Evolutionary conservation across 2,329 filamentous ascomycete genomes (phyloP), one percentile per base, ranked within the genome.

Genomic region (Ceratocystis papillata): DNA sequence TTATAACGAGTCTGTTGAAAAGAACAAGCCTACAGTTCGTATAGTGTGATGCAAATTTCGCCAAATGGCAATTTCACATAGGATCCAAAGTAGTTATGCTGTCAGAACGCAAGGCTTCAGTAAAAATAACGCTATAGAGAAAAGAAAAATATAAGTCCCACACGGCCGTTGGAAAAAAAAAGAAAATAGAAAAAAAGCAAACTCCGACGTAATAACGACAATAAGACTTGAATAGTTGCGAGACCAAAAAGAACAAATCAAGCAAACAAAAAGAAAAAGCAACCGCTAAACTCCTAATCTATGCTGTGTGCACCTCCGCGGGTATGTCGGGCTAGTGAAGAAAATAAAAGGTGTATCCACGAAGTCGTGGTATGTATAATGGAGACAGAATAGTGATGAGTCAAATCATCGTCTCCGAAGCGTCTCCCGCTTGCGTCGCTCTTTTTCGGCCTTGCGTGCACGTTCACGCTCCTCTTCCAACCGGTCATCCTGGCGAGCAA

Each of bases 401-500:
- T 4, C 5, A 25, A 20, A 37, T 55, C 48, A 67, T 22, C 64
- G 46, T 15, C 62, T 59, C 44, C 63, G 44, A 45, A 68, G 50
- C 2, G 73, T 75, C 67, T 76, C 73, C 25, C 76, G 77, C 70
- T 78, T 81, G 44, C 77, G 76, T 69, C 82, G 81, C 70, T 84
- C 79, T 74, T 88, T 88, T 71, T 86, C 83, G 1, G 78, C 78
- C 75, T 83, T 87, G 67, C 83, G 79, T 64, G 75, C 77, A 71
- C 79, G 81, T 74, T 88, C 87, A 53, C 87, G 80, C 2, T 78
- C 79, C 70, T 87, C 76, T 67, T 87, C 84, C 70, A 83, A 78
- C 20, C 81, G 78, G 70, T 92, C 89, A 72, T 92, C 89, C 60
- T 80, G 80, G 57, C 82, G 82, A 28, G 87, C 89, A 65, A 81